Evolutionary conservation across 2,329 filamentous ascomycete species (phyloP).

Genomic region (Spiromastix sp.): DNA sequence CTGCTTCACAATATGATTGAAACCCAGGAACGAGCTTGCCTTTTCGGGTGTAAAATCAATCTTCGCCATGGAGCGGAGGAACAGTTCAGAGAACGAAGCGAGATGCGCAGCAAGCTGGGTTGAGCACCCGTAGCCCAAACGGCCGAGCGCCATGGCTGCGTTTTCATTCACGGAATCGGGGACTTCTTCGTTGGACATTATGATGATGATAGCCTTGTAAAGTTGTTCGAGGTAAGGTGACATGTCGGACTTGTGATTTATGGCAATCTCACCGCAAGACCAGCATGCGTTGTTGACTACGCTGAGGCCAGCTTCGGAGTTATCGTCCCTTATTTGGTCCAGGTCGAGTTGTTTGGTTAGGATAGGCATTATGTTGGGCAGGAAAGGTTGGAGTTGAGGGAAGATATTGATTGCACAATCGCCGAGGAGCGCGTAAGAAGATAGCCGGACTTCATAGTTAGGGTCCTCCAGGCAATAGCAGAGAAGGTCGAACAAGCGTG

Average conservation of each 20-base stretch:
- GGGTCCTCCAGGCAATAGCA: conserved; percentile 86
- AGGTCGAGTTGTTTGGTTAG: conserved; percentile 83
- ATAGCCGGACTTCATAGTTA: conserved; percentile 88
- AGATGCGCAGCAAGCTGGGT: conserved; percentile 70
- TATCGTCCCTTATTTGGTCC: conserved; percentile 63
- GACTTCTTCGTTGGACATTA: conserved; percentile 75
- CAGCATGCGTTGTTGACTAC: conserved; percentile 98
- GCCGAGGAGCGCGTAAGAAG: conserved; percentile 85
- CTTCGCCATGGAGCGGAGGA: conserved; percentile 70
- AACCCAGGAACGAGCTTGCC: conserved; percentile 83
- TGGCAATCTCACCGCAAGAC: conserved; percentile 86
- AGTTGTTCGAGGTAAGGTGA: conserved; percentile 66
- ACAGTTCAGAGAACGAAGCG: conserved; percentile 67
- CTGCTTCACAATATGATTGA: conserved; percentile 69
- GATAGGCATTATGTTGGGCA: conserved; percentile 63
- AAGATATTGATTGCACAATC: conserved; percentile 94
- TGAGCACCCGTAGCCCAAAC: conserved; percentile 70
- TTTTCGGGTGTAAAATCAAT: conserved; percentile 90
- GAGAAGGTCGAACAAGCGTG: conserved; percentile 81
- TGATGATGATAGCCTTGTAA: conserved; percentile 65
- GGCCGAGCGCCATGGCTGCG: conserved; percentile 81
- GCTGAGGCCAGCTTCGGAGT: conserved; percentile 74
- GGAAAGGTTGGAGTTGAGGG: conserved; percentile 61
- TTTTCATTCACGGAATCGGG: conserved; percentile 86
- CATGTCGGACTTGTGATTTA: conserved; percentile 64